Conservation (phyloP, 768 basidiomycete species). For the Auriscalpium orientale region DNA sequence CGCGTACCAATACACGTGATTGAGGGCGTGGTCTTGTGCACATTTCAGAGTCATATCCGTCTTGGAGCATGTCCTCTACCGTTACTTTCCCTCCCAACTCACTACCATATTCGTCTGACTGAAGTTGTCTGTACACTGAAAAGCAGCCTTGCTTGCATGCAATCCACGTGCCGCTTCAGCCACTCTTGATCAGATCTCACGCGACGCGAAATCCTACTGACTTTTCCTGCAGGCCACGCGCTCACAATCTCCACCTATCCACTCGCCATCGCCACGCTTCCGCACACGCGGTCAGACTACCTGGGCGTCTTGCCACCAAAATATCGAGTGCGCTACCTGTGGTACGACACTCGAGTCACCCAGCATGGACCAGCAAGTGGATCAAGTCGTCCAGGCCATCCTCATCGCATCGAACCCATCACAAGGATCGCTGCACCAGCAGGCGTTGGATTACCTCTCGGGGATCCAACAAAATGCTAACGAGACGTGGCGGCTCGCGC, state of each 20-base stretch:
- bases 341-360: conserved; percentile 7
- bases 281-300: neutral
- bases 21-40: too few species aligned
- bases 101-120: too few species aligned
- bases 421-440: conserved; percentile 65
- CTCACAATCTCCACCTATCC: neutral
- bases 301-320: too few species aligned
- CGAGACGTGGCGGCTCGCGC: conserved; percentile 74
- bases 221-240: neutral
- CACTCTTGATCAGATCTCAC: conserved; percentile 11
- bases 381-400: conserved; percentile 79
- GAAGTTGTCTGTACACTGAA: too few species aligned
- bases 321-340: too few species aligned
- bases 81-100: too few species aligned
- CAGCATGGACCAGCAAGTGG: conserved; percentile 67
- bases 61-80: too few species aligned
- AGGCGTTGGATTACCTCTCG: conserved; percentile 79
- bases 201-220: conserved; percentile 2
- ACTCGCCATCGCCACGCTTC: neutral
- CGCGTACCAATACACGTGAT: too few species aligned
- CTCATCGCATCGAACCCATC: conserved; percentile 78
- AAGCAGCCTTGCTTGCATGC: too few species aligned
- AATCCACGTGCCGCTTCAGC: neutral
- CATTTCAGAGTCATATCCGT: too few species aligned
- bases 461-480: conserved; percentile 69